Evolutionary conservation across 2,329 filamentous ascomycete genomes (phyloP).

Genomic region (Pestalotiopsis sp.): DNA sequence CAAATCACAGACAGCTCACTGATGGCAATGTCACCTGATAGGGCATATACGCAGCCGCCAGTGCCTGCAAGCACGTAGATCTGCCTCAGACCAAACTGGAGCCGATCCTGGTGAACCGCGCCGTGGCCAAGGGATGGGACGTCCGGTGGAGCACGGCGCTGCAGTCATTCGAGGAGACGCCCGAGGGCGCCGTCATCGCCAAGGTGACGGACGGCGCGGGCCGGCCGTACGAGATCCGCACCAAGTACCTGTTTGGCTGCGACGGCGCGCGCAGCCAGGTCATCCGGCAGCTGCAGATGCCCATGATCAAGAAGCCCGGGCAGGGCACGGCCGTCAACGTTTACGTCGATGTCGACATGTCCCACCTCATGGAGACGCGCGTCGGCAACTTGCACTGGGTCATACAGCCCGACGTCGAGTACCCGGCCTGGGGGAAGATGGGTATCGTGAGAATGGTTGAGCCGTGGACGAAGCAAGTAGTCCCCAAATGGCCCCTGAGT

Average conservation of each 20-base stretch:
- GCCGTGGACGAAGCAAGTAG: constrained; percentile 42
- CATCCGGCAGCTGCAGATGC: constrained; percentile 37
- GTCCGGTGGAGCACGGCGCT: constrained; percentile 42
- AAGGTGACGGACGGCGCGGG: constrained; percentile 39
- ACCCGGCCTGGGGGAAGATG: constrained; percentile 44
- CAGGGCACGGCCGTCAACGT: constrained; percentile 44
- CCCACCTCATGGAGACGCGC: constrained; percentile 49
- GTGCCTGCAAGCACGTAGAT: constrained; percentile 44
- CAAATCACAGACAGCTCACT: neutral
- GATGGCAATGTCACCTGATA: constrained; percentile 25
- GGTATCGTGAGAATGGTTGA: constrained; percentile 56
- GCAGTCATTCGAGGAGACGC: constrained; percentile 28
- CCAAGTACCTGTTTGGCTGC: constrained; percentile 61
- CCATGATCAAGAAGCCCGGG: constrained; percentile 35
- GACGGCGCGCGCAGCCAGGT: constrained; percentile 51
- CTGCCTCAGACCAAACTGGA: constrained; percentile 47
- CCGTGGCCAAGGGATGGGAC: constrained; percentile 38
- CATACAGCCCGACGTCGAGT: constrained; percentile 50
- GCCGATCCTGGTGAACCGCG: constrained; percentile 43
- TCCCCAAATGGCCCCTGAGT: neutral
- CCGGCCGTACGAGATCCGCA: constrained; percentile 41
- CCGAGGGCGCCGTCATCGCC: constrained; percentile 19
- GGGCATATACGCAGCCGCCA: constrained; percentile 45
- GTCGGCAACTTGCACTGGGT: constrained; percentile 59
- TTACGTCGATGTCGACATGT: constrained; percentile 48